Evolutionary conservation across 2,329 filamentous ascomycete genomes (phyloP).

Genomic region (Colletotrichum higginsianum): DNA sequence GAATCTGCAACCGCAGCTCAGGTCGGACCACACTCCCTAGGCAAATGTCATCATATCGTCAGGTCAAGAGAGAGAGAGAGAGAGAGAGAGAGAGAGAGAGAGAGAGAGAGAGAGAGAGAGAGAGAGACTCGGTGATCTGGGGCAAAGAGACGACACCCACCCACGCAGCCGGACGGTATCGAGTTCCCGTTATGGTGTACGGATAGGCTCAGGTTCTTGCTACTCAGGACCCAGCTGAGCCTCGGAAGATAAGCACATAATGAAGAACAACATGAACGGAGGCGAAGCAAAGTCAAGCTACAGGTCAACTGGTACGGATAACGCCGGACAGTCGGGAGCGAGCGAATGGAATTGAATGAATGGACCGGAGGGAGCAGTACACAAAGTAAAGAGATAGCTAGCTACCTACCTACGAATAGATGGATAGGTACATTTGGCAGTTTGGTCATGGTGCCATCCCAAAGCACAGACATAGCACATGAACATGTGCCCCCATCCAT

Average conservation of each 20-base stretch:
- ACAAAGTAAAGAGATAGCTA: too few species aligned
- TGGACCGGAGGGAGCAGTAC: not conserved
- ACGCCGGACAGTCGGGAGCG: not conserved
- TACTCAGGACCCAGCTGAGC: conserved; percentile 30
- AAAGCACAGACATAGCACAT: conserved; percentile 11
- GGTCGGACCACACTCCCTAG: not conserved
- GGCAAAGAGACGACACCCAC: not conserved
- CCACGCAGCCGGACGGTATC: conserved; percentile 28
- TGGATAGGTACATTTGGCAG: conserved; percentile 2
- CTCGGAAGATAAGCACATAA: not conserved
- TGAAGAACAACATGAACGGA: not conserved
- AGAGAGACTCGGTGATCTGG: too few species aligned
- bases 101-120: too few species aligned
- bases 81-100: too few species aligned
- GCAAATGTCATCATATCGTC: conserved; percentile 16
- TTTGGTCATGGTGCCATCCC: conserved; percentile 10
- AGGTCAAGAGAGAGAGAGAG: conserved; percentile 1
- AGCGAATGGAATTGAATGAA: not conserved
- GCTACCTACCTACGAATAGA: too few species aligned
- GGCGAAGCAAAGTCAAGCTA: conserved; percentile 7
- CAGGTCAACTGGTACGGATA: not conserved
- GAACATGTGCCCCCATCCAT: not conserved
- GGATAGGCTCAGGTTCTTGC: conserved; percentile 31
- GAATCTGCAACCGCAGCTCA: conserved; percentile 1
- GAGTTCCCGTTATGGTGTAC: conserved; percentile 34